Evolutionary conservation across 257 asterid species (phyloP).

Genomic region (Nicotiana tomentosiformis): DNA sequence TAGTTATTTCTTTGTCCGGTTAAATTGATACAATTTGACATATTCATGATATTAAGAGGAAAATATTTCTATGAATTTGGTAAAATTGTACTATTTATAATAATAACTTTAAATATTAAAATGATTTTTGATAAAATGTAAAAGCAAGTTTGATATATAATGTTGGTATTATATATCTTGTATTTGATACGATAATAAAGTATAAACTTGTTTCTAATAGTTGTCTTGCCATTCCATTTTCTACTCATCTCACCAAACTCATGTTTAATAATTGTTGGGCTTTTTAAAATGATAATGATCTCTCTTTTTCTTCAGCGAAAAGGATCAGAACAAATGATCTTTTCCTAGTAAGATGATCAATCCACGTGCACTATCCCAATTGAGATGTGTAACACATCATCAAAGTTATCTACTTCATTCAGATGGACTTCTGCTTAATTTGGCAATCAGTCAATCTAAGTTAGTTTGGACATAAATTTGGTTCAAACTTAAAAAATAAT

Average conservation of each 20-base stretch:
- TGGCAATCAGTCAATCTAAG: background rate
- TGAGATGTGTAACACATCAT: background rate
- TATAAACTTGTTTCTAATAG: background rate
- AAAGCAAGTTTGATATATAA: background rate
- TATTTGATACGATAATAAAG: background rate
- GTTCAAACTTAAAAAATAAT: too few species aligned
- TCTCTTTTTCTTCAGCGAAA: background rate
- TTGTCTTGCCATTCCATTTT: background rate
- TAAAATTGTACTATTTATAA: background rate
- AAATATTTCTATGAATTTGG: background rate
- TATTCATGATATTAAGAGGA: background rate
- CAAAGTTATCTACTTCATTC: background rate
- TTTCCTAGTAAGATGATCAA: background rate
- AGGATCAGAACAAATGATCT: background rate
- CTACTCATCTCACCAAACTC: background rate
- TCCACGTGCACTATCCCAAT: background rate
- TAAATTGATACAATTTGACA: too few species aligned
- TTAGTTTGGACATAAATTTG: too few species aligned
- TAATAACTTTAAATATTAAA: background rate
- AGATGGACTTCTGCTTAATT: background rate
- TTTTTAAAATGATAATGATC: background rate
- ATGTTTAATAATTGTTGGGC: background rate
- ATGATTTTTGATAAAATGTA: background rate
- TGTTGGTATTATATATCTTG: background rate
- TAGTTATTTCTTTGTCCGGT: background rate